A percentile compares a stretch with the other conserved stretches of the same genome.
Evolutionary conservation across 2,329 filamentous ascomycete genomes (phyloP).

Genomic region (Neospermospora avenae): DNA sequence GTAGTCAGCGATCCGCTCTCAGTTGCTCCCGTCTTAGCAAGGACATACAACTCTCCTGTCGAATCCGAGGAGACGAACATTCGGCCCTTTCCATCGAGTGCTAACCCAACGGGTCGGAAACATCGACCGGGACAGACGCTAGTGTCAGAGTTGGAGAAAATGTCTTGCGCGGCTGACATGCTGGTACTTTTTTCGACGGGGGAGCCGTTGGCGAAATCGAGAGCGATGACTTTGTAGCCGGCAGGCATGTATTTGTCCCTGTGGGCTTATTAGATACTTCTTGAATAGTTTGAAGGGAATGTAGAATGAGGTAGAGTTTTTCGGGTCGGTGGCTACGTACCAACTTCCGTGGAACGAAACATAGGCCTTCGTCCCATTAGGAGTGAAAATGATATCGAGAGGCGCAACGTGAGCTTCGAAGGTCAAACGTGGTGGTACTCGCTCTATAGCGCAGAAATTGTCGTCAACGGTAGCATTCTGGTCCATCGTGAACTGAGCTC

Average conservation of each 20-base stretch:
- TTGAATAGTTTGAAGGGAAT: constrained; percentile 42
- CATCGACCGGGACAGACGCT: constrained; percentile 52
- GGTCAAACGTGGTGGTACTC: constrained; percentile 52
- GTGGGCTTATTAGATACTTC: constrained; percentile 33
- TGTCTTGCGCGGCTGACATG: constrained; percentile 46
- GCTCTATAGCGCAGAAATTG: constrained; percentile 42
- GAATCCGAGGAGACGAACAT: constrained; percentile 29
- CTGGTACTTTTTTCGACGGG: constrained; percentile 42
- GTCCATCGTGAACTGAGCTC: constrained; percentile 48
- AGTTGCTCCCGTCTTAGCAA: constrained; percentile 34
- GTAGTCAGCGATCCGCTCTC: constrained; percentile 6
- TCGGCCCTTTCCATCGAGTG: constrained; percentile 39
- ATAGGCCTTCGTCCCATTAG: constrained; percentile 56
- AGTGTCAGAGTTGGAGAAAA: constrained; percentile 54
- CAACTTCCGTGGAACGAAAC: constrained; percentile 46
- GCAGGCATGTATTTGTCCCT: constrained; percentile 51
- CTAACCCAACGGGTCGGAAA: constrained; percentile 62
- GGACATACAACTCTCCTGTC: constrained; percentile 64
- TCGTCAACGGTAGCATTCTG: constrained; percentile 42
- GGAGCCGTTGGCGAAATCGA: constrained; percentile 43
- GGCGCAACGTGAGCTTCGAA: constrained; percentile 68
- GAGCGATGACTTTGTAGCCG: constrained; percentile 45
- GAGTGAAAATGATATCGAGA: constrained; percentile 66
- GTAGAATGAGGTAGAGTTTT: background rate
- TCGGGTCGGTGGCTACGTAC: background rate